phyloP scores from a whole-genome alignment of 768 basidiomycete species.

The Rhodotorula babjevae region DNA sequence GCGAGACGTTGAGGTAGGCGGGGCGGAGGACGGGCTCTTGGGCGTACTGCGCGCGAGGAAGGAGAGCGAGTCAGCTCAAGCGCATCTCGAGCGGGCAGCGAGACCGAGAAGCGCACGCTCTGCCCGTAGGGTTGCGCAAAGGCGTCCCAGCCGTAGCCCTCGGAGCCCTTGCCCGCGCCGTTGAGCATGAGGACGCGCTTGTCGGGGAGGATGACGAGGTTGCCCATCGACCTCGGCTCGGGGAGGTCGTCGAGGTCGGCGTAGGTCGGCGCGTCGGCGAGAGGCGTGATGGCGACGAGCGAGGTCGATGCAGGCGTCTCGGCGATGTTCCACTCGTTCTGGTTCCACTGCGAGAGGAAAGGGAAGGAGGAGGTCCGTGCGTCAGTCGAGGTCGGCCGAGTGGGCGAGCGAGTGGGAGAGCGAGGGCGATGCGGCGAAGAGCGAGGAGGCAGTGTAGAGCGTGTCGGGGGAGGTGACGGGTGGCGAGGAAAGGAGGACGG shows the following conservation, averaged over 20 bases:
- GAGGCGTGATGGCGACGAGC: conserved; percentile 75
- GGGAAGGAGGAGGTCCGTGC: too few species aligned
- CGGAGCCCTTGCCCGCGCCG: conserved; percentile 11
- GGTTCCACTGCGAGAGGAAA: conserved; percentile 12
- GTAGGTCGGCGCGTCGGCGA: conserved; percentile 61
- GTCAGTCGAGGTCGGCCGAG: background rate
- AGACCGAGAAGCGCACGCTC: background rate
- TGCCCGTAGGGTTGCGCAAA: background rate
- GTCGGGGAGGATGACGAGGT: conserved; percentile 29
- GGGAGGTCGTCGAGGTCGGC: conserved; percentile 67
- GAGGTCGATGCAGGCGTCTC: conserved; percentile 48
- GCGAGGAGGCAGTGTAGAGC: too few species aligned
- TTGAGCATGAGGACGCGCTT: conserved; percentile 17
- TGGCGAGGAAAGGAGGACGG: too few species aligned
- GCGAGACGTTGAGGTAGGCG: conserved; percentile 70
- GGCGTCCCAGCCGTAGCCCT: conserved; percentile 2
- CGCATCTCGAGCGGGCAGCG: conserved; percentile 47
- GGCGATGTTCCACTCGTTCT: conserved; percentile 25
- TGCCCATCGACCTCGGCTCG: conserved; percentile 57
- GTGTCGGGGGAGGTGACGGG: too few species aligned
- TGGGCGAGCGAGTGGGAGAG: too few species aligned
- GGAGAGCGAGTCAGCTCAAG: conserved; percentile 49
- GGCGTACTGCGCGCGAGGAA: conserved; percentile 54
- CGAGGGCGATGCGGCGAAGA: too few species aligned
- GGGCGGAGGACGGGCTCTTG: conserved; percentile 70